Conservation (phyloP, 2,329 filamentous ascomycete species). For the Exserohilum rostratum region DNA sequence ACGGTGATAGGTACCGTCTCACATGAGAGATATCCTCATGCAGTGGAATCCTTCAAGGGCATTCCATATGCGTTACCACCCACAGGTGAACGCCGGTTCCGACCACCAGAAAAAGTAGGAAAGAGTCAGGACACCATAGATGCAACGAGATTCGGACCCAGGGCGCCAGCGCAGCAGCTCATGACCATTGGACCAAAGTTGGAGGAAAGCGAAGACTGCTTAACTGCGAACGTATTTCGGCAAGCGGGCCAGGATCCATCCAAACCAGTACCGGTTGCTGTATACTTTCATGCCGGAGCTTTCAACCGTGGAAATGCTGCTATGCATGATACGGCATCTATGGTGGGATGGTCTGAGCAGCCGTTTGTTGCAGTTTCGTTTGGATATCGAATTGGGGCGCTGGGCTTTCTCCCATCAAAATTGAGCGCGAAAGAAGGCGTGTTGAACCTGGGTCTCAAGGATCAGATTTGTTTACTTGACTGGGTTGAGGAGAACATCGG, state of each 20-base stretch:
- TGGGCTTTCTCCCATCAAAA: slow-evolving; percentile 15
- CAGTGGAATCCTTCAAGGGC: slow-evolving; percentile 24
- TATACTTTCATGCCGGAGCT: slow-evolving; percentile 68
- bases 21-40: slow-evolving; percentile 5
- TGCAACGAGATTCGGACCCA: slow-evolving; percentile 23
- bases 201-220: slow-evolving; percentile 30
- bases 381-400: slow-evolving; percentile 26
- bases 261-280: slow-evolving; percentile 20
- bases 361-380: slow-evolving; percentile 62
- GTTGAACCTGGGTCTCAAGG: slow-evolving; percentile 30
- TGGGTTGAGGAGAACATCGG: slow-evolving; percentile 53
- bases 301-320: slow-evolving; percentile 55
- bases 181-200: slow-evolving; percentile 15
- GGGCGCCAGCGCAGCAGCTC: slow-evolving; percentile 27
- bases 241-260: slow-evolving; percentile 9
- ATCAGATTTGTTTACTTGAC: slow-evolving; percentile 43
- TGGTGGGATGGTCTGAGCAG: slow-evolving; percentile 60
- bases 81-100: slow-evolving; percentile 26
- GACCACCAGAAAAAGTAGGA: slow-evolving; percentile 23
- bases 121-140: slow-evolving; percentile 15
- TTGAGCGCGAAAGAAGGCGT: slow-evolving; percentile 41
- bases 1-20: slow-evolving; percentile 14
- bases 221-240: slow-evolving; percentile 30
- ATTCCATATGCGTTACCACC: slow-evolving; percentile 28
- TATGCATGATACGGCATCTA: slow-evolving; percentile 65